phyloP scores from a whole-genome alignment of 805 yeast genomes.

The Jamesozyma jinghongensis region DNA sequence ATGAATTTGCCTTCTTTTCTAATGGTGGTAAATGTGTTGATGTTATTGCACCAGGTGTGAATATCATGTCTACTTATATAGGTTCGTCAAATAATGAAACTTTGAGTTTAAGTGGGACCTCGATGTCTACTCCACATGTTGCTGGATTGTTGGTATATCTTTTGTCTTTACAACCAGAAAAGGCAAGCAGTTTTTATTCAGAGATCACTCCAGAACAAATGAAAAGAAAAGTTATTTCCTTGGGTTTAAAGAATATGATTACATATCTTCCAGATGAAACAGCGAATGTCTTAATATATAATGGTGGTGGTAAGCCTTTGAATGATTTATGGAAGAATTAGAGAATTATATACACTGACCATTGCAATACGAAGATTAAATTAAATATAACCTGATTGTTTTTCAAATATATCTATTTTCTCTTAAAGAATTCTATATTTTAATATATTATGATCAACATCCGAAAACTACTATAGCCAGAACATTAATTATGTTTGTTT shows the following conservation, averaged over 20 bases:
- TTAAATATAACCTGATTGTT: too few relatives aligned
- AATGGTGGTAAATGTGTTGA: slow-evolving; percentile 94
- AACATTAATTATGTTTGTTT: too few relatives aligned
- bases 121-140: slow-evolving; percentile 98
- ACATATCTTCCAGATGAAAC: slow-evolving; percentile 60
- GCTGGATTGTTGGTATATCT: slow-evolving; percentile 85
- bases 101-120: slow-evolving; percentile 83
- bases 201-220: slow-evolving; percentile 54
- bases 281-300: slow-evolving; percentile 66
- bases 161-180: slow-evolving; percentile 71
- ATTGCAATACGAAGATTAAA: too few relatives aligned
- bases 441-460: too few relatives aligned
- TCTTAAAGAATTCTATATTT: too few relatives aligned
- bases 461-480: too few relatives aligned
- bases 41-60: slow-evolving; percentile 91
- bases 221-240: slow-evolving; percentile 63
- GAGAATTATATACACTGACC: not conserved
- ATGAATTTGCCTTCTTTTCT: slow-evolving; percentile 86
- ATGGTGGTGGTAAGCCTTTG: slow-evolving; percentile 70
- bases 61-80: slow-evolving; percentile 72
- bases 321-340: too few relatives aligned
- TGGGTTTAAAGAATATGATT: slow-evolving; percentile 51
- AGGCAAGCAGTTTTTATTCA: slow-evolving; percentile 53
- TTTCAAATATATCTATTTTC: too few relatives aligned
- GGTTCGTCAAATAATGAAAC: slow-evolving; percentile 59